phyloP scores from a whole-genome alignment of 306 rosid species.

The Prunus fruticosa region DNA sequence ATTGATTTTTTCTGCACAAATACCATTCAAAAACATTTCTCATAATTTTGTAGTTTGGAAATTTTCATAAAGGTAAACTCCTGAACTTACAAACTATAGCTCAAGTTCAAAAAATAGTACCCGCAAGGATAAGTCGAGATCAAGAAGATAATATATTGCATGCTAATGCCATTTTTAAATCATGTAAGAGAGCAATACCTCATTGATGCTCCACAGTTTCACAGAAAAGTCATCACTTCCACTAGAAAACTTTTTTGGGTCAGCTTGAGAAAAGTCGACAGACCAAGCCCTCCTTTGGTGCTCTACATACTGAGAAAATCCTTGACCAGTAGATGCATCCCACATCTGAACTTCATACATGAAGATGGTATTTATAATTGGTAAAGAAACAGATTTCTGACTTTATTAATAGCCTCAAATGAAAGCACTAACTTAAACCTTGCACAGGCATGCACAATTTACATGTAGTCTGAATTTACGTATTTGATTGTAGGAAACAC shows the following conservation, averaged over 20 bases:
- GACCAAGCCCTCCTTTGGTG: slow-evolving; percentile 79
- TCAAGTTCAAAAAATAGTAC: background rate
- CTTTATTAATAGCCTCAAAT: background rate
- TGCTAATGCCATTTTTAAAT: background rate
- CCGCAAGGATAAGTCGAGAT: background rate
- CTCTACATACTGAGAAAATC: slow-evolving; percentile 45
- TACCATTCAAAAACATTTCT: background rate
- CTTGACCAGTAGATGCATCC: slow-evolving; percentile 71
- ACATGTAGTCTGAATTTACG: background rate
- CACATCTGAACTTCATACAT: slow-evolving; percentile 54
- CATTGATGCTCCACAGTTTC: slow-evolving; percentile 64
- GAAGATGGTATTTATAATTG: background rate
- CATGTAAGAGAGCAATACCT: slow-evolving; percentile 33
- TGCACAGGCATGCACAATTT: background rate
- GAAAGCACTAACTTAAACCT: background rate
- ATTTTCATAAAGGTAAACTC: background rate
- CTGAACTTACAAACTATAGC: background rate
- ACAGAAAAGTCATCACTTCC: slow-evolving; percentile 81
- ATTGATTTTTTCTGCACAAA: slow-evolving; percentile 49
- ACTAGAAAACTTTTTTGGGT: slow-evolving; percentile 70
- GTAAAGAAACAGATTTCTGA: background rate
- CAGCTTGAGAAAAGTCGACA: slow-evolving; percentile 62
- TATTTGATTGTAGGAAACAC: slow-evolving; percentile 10
- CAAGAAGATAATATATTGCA: background rate
- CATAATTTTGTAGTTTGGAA: background rate